Evolutionary conservation across 1,284 basidiomycete genomes (phyloP).

Genomic region (Ceratobasidium theobromae): DNA sequence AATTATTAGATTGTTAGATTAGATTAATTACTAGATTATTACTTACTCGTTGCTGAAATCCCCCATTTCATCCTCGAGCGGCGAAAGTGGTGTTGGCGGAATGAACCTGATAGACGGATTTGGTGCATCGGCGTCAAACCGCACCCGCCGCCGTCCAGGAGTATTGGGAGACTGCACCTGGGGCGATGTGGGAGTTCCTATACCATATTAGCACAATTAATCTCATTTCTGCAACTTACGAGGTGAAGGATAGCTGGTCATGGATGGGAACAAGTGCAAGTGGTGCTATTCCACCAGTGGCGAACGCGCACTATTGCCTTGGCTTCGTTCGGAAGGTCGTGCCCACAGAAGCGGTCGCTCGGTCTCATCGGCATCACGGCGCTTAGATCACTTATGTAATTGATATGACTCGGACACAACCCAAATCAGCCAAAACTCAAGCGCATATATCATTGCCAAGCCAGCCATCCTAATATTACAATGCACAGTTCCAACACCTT

Average conservation of each 20-base stretch:
- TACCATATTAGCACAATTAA: too few species aligned
- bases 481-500: too few species aligned
- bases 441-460: too few species aligned
- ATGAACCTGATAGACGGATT: constrained; percentile 23
- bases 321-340: too few species aligned
- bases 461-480: too few species aligned
- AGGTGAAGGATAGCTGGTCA: constrained; percentile 22
- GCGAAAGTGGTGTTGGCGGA: constrained; percentile 14
- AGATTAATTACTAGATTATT: not conserved
- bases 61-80: not conserved
- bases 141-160: constrained; percentile 11
- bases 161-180: constrained; percentile 11
- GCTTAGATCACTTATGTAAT: too few species aligned
- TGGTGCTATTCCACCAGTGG: not conserved
- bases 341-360: too few species aligned
- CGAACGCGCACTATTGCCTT: too few species aligned
- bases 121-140: constrained; percentile 11
- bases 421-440: too few species aligned
- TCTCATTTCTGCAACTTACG: not conserved
- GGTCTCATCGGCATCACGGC: too few species aligned
- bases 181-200: constrained; percentile 19
- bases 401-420: too few species aligned
- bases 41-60: constrained; percentile 25
- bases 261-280: not conserved
- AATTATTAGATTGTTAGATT: not conserved